phyloP scores from a whole-genome alignment of 2,329 filamentous ascomycete genomes.

The Cercospora nicotianae region DNA sequence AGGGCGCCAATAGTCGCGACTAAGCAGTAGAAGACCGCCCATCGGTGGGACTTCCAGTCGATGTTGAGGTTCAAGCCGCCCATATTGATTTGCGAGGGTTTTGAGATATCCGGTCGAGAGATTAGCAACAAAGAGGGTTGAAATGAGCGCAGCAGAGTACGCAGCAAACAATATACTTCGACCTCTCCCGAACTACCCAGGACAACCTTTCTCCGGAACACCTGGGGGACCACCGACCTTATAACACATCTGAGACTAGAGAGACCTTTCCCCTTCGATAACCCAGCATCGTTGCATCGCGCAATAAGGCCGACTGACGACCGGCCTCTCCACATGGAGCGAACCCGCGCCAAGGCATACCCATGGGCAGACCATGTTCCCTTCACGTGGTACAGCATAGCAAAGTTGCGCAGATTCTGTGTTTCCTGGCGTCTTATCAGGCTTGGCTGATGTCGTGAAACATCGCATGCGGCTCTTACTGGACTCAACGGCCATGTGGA shows the following conservation, averaged over 20 bases:
- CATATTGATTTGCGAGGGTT: constrained; percentile 4
- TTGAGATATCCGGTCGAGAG: not conserved
- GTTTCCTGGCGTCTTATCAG: not conserved
- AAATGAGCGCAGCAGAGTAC: not conserved
- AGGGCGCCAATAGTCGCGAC: constrained; percentile 28
- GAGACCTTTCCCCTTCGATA: not conserved
- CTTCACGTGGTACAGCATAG: constrained; percentile 8
- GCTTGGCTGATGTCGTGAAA: constrained; percentile 11
- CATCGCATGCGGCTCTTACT: constrained; percentile 8
- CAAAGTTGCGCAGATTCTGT: not conserved
- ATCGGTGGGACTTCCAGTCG: constrained; percentile 26
- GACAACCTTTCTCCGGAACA: not conserved
- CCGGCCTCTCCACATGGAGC: not conserved
- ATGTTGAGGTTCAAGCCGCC: constrained; percentile 27
- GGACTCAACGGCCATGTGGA: constrained; percentile 9
- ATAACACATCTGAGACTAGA: not conserved
- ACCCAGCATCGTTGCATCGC: not conserved
- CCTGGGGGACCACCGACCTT: not conserved
- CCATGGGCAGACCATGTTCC: not conserved
- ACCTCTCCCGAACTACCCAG: not conserved
- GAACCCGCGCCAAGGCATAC: constrained; percentile 1
- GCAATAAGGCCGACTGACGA: not conserved
- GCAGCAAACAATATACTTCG: not conserved
- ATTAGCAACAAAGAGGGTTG: not conserved
- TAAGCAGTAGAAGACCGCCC: constrained; percentile 27